Evolutionary conservation across 2,329 filamentous ascomycete genomes (phyloP).

Genomic region (Talaromyces sp.): DNA sequence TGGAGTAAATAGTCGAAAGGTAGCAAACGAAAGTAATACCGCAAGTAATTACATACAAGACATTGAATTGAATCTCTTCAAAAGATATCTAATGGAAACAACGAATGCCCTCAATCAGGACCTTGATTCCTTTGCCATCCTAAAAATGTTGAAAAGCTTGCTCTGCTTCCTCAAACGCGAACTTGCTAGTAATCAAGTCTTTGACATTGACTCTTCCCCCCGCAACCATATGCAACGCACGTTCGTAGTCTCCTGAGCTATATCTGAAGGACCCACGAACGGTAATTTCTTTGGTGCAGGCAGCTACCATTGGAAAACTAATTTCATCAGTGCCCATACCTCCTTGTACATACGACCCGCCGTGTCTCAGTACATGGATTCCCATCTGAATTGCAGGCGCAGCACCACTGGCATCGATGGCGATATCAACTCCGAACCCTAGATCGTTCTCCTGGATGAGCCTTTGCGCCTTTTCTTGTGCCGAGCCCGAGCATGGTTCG

Average conservation of each 20-base stretch:
- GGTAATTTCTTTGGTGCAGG: conserved; percentile 48
- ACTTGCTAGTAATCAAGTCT: conserved; percentile 39
- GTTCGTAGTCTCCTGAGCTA: conserved; percentile 47
- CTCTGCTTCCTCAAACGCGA: conserved; percentile 46
- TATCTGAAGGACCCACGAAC: conserved; percentile 54
- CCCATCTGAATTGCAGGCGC: conserved; percentile 49
- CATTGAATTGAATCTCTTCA: too few relatives aligned
- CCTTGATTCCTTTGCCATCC: conserved; percentile 39
- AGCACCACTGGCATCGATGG: conserved; percentile 49
- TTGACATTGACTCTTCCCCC: conserved; percentile 43
- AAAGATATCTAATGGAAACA: too few relatives aligned
- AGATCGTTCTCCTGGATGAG: conserved; percentile 34
- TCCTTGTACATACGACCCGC: conserved; percentile 51
- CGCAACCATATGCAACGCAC: conserved; percentile 49
- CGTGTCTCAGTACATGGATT: conserved; percentile 43
- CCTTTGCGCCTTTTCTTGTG: conserved; percentile 33
- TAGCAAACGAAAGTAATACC: too few relatives aligned
- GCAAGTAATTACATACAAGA: too few relatives aligned
- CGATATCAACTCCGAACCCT: conserved; percentile 32
- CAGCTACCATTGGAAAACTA: conserved; percentile 50
- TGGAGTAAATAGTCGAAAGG: too few relatives aligned
- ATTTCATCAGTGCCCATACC: conserved; percentile 53
- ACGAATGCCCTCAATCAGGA: conserved; percentile 34
- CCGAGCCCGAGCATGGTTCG: conserved; percentile 17
- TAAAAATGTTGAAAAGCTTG: conserved; percentile 48